Conservation (phyloP, 768 basidiomycete genomes). For the Hirschioporus abietinus region DNA sequence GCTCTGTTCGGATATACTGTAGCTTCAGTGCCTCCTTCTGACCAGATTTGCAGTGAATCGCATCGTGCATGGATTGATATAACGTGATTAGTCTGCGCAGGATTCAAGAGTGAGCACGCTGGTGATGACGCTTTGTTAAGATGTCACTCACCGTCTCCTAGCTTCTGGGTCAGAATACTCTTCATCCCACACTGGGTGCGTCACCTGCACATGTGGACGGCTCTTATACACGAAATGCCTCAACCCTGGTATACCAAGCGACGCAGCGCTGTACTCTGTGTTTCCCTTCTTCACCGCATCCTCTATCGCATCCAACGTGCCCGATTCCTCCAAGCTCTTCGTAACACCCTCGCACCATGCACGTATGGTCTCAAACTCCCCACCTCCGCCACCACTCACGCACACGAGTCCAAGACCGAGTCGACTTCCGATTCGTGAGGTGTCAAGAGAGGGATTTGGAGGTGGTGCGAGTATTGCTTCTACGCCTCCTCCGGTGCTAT, state of each 20-base stretch:
- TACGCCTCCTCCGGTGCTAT: background rate
- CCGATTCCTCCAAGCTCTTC: slow-evolving; percentile 26
- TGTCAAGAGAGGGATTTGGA: background rate
- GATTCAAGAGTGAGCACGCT: slow-evolving; percentile 10
- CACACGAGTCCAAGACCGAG: slow-evolving; percentile 63
- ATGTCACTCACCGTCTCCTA: slow-evolving; percentile 45
- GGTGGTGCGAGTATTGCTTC: background rate
- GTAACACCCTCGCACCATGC: slow-evolving; percentile 68
- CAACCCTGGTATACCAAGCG: slow-evolving; percentile 82
- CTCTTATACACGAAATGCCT: slow-evolving; percentile 97
- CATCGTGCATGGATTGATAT: slow-evolving; percentile 85
- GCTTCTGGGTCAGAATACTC: slow-evolving; percentile 66
- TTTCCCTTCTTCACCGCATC: slow-evolving; percentile 41
- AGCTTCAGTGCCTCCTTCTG: slow-evolving; percentile 78
- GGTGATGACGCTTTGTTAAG: background rate
- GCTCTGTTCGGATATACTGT: slow-evolving; percentile 79
- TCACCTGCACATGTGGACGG: slow-evolving; percentile 82
- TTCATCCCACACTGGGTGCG: slow-evolving; percentile 79
- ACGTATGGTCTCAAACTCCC: slow-evolving; percentile 81
- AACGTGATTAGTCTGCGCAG: slow-evolving; percentile 66
- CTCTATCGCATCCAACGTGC: slow-evolving; percentile 38
- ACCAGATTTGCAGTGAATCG: slow-evolving; percentile 85
- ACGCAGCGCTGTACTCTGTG: slow-evolving; percentile 64
- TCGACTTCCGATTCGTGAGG: background rate
- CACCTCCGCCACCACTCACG: slow-evolving; percentile 56